These are phyloP conservation scores for Suillus tomentosus DNA, from an alignment of 768 basidiomycete genomes.

Conservation along the genomic window DNA sequence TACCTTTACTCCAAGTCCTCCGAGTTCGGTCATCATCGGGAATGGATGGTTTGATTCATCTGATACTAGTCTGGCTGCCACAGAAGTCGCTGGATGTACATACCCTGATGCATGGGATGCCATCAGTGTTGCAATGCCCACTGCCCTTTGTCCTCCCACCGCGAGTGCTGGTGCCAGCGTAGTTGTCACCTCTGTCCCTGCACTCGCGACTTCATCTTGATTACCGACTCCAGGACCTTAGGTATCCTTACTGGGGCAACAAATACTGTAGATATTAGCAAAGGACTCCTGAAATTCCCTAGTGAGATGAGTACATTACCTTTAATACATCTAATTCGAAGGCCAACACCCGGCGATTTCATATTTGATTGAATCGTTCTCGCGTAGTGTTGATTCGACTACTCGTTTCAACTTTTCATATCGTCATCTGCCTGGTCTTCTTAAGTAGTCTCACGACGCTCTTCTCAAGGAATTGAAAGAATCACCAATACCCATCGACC, in stretches of 20 bases:
- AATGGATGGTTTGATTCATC: constrained; percentile 59
- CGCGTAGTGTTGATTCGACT: not conserved
- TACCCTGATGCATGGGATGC: constrained; percentile 71
- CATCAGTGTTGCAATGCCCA: constrained; percentile 48
- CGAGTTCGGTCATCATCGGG: constrained; percentile 43
- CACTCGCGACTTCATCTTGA: constrained; percentile 2
- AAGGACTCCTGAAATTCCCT: not conserved
- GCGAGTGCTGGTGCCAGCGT: not conserved
- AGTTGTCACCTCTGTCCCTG: constrained; percentile 11
- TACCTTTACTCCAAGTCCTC: constrained; percentile 46
- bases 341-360: not conserved
- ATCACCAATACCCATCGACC: not conserved
- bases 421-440: not conserved
- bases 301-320: not conserved
- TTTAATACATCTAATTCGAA: not conserved
- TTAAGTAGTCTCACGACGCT: not conserved
- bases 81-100: constrained; percentile 60
- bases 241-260: not conserved
- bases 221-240: not conserved
- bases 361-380: not conserved
- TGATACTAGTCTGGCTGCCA: constrained; percentile 56
- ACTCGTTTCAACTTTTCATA: not conserved
- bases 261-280: not conserved
- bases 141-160: constrained; percentile 41
- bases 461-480: not conserved